Base-by-base conservation (phyloP, 176 grass and related monocot species). In the barley (Hordeum vulgare) region DNA sequence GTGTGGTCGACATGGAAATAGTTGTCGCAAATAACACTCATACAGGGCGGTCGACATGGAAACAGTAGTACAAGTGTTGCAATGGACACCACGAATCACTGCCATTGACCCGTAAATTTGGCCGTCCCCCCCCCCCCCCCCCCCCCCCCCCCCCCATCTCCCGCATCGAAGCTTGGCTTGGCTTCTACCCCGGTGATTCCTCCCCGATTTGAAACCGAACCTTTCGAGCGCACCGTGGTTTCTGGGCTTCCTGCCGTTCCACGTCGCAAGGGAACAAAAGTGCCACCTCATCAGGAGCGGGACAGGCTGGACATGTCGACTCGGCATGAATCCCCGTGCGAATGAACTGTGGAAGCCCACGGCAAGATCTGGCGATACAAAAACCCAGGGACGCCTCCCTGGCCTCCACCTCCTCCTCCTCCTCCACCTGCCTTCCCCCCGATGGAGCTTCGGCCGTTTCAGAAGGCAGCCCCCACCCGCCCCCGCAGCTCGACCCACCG, bases 401-500 rank as follows among this genome's bases (percentile, higher is more conserved):
- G 64, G 18, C 15, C 62, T 35, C 25, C 53, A 34, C 29, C 21
- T 60, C 70, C 41, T 3, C 41, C 63, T 61, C 51, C 47, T 25
- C 26, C 77, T 35, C 9, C 41, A 21, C 14, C 31, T 33, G 31
- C 45, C 40, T 34, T 65, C 1, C 25, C 47, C 26, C 80, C 31
- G 17, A 89, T 94, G 92, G 89, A 89, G 73, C 65, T 82, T 51
- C 65, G 44, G 75, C 89, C 81, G 59, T 84, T 91, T 81, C 92
- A 72, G 75, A 86, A 84, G 18, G 28, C 66, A 28, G 28, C 66
- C 63, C 20, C 35, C 8, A 41, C 71, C 81, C 25, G 6, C 3
- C 40, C 17, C 5, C 37, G 5, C 60, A 45, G 71, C 71, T 17
- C 6, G 41, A 41, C 27, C 20, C 80, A 8, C 76, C 10, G 51